Base-by-base conservation (phyloP, 106 monocot genomes). In the Allium cepa region DNA sequence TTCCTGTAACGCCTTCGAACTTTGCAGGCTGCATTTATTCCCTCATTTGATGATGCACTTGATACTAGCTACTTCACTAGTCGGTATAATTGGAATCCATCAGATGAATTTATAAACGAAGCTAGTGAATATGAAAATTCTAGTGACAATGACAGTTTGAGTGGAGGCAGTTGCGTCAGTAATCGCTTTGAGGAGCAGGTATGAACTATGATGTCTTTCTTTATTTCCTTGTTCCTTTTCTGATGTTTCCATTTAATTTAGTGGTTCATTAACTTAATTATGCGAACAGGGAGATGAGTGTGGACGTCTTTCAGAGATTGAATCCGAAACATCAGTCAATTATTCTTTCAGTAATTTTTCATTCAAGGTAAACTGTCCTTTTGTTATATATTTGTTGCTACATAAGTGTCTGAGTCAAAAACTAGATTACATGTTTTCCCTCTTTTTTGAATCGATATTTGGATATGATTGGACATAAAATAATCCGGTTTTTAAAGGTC, bases 11-110 rank as follows among this genome's bases (percentile, higher is more conserved):
- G 36, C 36, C 36, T 55, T 15, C 53, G 15, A 12, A 55, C 0
- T 55, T 55, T 55, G 53, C 53, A 55, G 99, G 99, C 99, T 77
- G 92, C 92, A 59, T 99, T 99, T 85, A 87, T 99, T 75, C 99
- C 97, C 53, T 84, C 88, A 47, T 97, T 80, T 16, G 97, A 97
- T 56, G 85, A 82, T 79, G 87, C 87, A 64, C 76, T 89, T 64
- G 97, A 97, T 72, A 97, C 97, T 11, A 97, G 97, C 59, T 97
- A 97, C 71, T 99, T 99, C 74, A 90, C 93, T 9, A 93, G 99
- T 71, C 92, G 99, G 28, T 87, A 81, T 62, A 79, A 87, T 45
- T 99, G 99, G 99, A 99, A 99, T 75, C 87, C 83, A 47, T 93
- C 90, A 50, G 99, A 99, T 62, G 93, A 93, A 62, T 82, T 79